Conservation (phyloP, 805 yeast species). For the Zygosaccharomyces bisporus region DNA sequence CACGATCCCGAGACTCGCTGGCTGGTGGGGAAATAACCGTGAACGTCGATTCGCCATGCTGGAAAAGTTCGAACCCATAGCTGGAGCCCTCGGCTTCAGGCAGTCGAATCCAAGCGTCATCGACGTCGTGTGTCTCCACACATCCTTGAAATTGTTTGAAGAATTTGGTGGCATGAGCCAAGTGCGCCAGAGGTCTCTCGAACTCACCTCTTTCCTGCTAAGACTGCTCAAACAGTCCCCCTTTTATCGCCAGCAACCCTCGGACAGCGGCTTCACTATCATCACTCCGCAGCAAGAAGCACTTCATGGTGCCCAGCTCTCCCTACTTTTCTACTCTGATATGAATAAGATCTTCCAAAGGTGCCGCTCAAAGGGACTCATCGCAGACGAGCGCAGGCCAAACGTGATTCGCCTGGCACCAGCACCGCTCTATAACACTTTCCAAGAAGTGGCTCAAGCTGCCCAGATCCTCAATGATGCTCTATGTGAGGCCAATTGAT, state of each 20-base stretch:
- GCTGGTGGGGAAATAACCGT: constrained; percentile 95
- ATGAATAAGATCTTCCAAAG: constrained; percentile 59
- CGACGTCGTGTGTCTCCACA: constrained; percentile 69
- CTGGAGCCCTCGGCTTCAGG: constrained; percentile 83
- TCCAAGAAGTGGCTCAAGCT: constrained; percentile 54
- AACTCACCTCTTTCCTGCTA: constrained; percentile 56
- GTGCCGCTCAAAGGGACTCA: constrained; percentile 54
- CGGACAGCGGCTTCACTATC: constrained; percentile 52
- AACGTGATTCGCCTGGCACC: constrained; percentile 91
- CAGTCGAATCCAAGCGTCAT: constrained; percentile 89
- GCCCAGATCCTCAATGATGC: constrained; percentile 45
- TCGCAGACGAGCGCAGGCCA: constrained; percentile 88
- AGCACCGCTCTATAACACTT: constrained; percentile 74
- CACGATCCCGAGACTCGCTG: constrained; percentile 71
- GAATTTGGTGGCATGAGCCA: constrained; percentile 60
- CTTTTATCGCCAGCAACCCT: constrained; percentile 39
- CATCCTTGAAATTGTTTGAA: constrained; percentile 59
- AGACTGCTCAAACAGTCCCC: constrained; percentile 43
- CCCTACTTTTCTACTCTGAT: constrained; percentile 60
- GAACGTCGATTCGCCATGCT: constrained; percentile 72
- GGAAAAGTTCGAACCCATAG: constrained; percentile 71
- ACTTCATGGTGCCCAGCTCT: constrained; percentile 78
- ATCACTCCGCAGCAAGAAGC: constrained; percentile 61
- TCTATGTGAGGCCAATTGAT: constrained; percentile 19
- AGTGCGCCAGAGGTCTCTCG: constrained; percentile 53